Evolutionary conservation across 2,329 filamentous ascomycete species (phyloP).

Genomic region (Pestalotiopsis fici): DNA sequence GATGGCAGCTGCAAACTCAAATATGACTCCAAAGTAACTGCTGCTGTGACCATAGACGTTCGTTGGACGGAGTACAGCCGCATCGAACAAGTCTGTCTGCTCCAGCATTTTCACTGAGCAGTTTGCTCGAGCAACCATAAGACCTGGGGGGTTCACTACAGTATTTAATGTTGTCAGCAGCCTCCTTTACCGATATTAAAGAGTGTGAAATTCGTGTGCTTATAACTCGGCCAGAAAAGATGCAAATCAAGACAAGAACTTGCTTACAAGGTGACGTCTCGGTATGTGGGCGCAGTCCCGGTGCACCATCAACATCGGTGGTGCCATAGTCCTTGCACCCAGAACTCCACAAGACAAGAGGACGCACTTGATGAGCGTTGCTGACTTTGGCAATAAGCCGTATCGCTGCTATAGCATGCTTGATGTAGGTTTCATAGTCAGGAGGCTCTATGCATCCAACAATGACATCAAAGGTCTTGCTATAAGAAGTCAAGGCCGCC

Average conservation of each 20-base stretch:
- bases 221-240: too few relatives aligned
- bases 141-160: slow-evolving; percentile 26
- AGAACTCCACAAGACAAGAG: slow-evolving; percentile 45
- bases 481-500: slow-evolving; percentile 22
- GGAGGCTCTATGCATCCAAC: slow-evolving; percentile 42
- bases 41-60: slow-evolving; percentile 46
- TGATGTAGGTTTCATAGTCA: slow-evolving; percentile 40
- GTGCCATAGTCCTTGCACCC: slow-evolving; percentile 53
- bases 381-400: slow-evolving; percentile 31
- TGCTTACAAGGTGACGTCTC: slow-evolving; percentile 35
- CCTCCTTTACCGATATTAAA: too few relatives aligned
- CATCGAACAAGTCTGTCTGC: slow-evolving; percentile 39
- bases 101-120: slow-evolving; percentile 37
- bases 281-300: slow-evolving; percentile 39
- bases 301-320: slow-evolving; percentile 31
- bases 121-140: slow-evolving; percentile 31
- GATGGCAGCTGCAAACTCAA: slow-evolving; percentile 31
- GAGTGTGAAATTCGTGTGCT: too few relatives aligned
- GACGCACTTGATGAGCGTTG: slow-evolving; percentile 31
- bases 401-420: slow-evolving; percentile 35
- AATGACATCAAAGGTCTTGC: slow-evolving; percentile 39
- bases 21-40: slow-evolving; percentile 43
- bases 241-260: too few relatives aligned
- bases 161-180: too few relatives aligned
- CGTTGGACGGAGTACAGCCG: slow-evolving; percentile 45